These are phyloP conservation scores for Suillus hirtellus DNA, from an alignment of 768 basidiomycete species.

Conservation along the genomic window DNA sequence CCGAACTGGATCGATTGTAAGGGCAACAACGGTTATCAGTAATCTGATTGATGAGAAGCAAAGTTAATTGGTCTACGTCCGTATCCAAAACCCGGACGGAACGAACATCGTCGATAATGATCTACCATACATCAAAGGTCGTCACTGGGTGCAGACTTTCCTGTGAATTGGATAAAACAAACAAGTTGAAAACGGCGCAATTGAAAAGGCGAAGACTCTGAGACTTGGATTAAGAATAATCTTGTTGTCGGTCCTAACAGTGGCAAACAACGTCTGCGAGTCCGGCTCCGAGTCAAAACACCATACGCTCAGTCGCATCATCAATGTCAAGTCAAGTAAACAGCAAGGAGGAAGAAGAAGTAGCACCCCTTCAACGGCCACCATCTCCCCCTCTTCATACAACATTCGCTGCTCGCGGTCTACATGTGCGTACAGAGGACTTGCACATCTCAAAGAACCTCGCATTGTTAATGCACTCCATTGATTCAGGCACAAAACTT, in stretches of 20 bases:
- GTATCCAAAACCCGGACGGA: not conserved
- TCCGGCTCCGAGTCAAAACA: not conserved
- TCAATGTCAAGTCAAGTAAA: conserved; percentile 29
- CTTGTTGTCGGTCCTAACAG: conserved; percentile 23
- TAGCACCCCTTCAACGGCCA: conserved; percentile 55
- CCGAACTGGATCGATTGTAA: not conserved
- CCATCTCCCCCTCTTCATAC: conserved; percentile 74
- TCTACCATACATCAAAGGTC: not conserved
- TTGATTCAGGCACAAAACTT: conserved; percentile 67
- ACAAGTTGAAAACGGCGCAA: not conserved
- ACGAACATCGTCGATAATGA: not conserved
- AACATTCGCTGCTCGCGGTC: conserved; percentile 65
- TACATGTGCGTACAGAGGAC: conserved; percentile 55
- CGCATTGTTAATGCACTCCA: conserved; percentile 15
- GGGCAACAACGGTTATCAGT: not conserved
- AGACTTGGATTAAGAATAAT: too few species aligned
- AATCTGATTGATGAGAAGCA: not conserved
- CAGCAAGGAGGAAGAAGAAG: conserved; percentile 57
- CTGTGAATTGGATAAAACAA: not conserved
- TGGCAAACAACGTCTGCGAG: conserved; percentile 20
- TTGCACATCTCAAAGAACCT: conserved; percentile 4
- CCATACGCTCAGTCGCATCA: not conserved
- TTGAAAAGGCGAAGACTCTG: not conserved
- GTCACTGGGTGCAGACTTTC: not conserved
- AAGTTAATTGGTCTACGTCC: not conserved